Base-by-base conservation (phyloP, 345 rosid species). In the Eutrema heterophyllum region DNA sequence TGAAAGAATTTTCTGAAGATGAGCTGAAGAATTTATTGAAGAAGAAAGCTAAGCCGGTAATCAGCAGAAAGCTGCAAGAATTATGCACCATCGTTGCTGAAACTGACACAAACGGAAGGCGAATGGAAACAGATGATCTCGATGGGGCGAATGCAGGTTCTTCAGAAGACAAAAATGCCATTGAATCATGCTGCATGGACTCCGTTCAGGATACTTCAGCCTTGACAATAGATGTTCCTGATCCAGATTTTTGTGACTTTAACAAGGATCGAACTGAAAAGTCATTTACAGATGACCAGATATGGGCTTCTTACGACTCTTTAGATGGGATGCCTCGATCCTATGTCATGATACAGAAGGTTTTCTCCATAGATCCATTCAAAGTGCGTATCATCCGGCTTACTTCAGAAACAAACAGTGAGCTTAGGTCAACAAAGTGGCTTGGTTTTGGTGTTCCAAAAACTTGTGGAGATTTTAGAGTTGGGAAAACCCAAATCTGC, bases 241-340 rank as follows among this genome's bases (percentile, higher is more conserved):
- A 85, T 70, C 74, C 96, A 18, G 93, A 88, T 70, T 85, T 88
- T 74, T 78, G 87, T 54, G 83, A 89, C 79, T 87, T 89, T 74
- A 85, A 89, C 76, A 81, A 78, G 79, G 88, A 85, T 41, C 76
- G 93, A 71, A 73, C 80, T 11, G 93, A 87, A 70, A 81, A 62
- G 41, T 84, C 86, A 6, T 86, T 89, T 55, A 78, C 51, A 6
- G 85, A 80, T 13, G 77, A 78, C 67, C 88, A 88, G 75, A 65
- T 89, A n/a, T 89, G 93, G 96, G 89, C 93, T 73, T 85, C 79
- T 32, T 89, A 89, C 53, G 90, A 89, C 71, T 83, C 74, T 29
- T 69, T 80, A 62, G 93, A 89, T 76, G 93, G 88, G 33, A 85
- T 89, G 96, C 96, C 93, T 32, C 83, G 93, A 50, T 82, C 81